Evolutionary conservation across 208 protist species (phyloP), one percentile per base, ranked within the genome.

Genomic region (Trypanosoma theileri): DNA sequence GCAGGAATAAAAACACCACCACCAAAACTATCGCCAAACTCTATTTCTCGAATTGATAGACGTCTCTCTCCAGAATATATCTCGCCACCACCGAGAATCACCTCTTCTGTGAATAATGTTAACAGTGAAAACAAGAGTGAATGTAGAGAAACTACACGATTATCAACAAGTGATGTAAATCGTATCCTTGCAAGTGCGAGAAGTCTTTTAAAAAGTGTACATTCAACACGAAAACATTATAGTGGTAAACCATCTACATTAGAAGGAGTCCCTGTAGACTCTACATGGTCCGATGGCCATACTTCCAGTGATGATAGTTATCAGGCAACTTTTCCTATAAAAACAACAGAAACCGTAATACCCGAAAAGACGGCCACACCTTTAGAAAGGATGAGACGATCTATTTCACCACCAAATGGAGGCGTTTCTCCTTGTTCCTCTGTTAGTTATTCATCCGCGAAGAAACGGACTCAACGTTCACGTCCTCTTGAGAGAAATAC

Each of bases 11-110:
- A 26, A 35, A 4, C 59, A 26, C 45, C 45, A 31, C 42, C 44
- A 0, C 1, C 44, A n/a, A 48, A 11, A 1, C 4, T 19, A 14
- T 28, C 28, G 8, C 26, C 31, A 0, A 19, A 10, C 0, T 11
- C n/a, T 46, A 26, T 44, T n/a, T 28, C 24, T 16, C 42, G 56
- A n/a, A 63, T 63, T 41, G 66, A 71, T 26, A 6, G 66, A 28
- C 56, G 66, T 48, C 35, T 71, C 6, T 71, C 66, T 21, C 56
- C 66, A n/a, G 66, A 71, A 31, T 71, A 71, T 62, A 19, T 21
- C 0, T 54, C 57, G 56, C 45, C 57, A 22, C 42, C 31, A 4
- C 45, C 21, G 26, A 35, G 28, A 35, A 1, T 35, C 28, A 35
- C 28, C 6, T 35, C 28, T 35, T 35, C 21, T 4, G 21, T 41